phyloP scores from a whole-genome alignment of 495 filamentous ascomycete genomes.

The Aspergillus taichungensis region DNA sequence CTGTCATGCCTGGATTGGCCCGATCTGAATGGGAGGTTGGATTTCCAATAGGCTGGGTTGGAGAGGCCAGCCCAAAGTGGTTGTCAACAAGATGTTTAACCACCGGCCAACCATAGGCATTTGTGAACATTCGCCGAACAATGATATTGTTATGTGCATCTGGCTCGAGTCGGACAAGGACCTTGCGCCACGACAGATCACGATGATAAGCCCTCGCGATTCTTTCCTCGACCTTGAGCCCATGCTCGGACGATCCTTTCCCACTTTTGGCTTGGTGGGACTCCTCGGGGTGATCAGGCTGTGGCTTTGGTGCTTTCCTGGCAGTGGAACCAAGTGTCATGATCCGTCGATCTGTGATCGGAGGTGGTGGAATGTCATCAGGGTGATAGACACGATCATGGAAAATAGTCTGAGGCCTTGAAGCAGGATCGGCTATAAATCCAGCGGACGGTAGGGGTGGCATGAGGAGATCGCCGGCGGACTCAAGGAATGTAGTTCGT shows the following conservation, averaged over 20 bases:
- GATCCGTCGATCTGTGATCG: constrained; percentile 49
- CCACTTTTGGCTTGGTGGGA: constrained; percentile 9
- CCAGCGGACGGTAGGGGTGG: constrained; percentile 74
- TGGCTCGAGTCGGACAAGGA: constrained; percentile 87
- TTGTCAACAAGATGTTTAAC: constrained; percentile 88
- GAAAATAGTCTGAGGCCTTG: constrained; percentile 87
- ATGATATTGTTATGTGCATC: constrained; percentile 99
- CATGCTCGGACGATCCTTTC: constrained; percentile 20
- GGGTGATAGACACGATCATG: constrained; percentile 94
- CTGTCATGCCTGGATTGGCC: constrained; percentile 34
- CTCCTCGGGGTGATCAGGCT: constrained; percentile 8
- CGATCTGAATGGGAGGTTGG: constrained; percentile 39
- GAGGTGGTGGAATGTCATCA: constrained; percentile 80
- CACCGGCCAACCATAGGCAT: constrained; percentile 96
- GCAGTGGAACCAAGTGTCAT: constrained; percentile 34
- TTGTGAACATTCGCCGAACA: constrained; percentile 90
- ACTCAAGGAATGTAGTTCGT: constrained; percentile 87
- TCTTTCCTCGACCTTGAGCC: constrained; percentile 91
- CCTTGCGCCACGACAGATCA: constrained; percentile 88
- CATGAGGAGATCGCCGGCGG: constrained; percentile 83
- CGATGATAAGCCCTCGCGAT: constrained; percentile 92
- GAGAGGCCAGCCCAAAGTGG: constrained; percentile 68
- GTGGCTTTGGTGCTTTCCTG: constrained; percentile 22
- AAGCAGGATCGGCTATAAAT: constrained; percentile 73
- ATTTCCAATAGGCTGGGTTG: constrained; percentile 51